Conservation (phyloP, 2,329 filamentous ascomycete species). For the Cladosporium phlei region DNA sequence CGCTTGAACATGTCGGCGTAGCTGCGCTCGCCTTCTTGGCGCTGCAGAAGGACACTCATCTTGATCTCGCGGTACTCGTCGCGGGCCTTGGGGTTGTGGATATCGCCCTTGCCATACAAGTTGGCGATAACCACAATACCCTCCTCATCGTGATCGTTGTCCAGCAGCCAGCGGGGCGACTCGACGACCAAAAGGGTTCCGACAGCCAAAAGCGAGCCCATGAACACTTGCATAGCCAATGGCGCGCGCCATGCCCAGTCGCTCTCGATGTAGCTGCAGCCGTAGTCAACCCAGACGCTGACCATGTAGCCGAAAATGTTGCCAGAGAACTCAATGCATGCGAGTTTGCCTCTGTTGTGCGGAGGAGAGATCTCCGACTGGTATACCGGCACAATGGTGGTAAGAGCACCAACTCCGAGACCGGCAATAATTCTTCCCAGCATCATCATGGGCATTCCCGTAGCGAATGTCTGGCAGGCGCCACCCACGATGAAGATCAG, state of each 20-base stretch:
- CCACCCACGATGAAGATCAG: conserved; percentile 82
- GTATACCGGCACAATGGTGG: conserved; percentile 51
- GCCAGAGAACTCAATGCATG: conserved; percentile 95
- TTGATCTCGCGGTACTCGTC: conserved; percentile 99
- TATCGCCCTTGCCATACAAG: conserved; percentile 90
- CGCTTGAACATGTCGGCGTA: conserved; percentile 93
- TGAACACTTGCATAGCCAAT: conserved; percentile 85
- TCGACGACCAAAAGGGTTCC: conserved; percentile 94
- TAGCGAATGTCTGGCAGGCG: conserved; percentile 75
- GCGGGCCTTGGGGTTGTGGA: conserved; percentile 84
- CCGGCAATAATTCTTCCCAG: conserved; percentile 48
- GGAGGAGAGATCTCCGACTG: conserved; percentile 69
- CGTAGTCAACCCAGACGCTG: conserved; percentile 98
- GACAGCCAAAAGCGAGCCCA: conserved; percentile 78
- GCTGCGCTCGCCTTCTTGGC: conserved; percentile 88
- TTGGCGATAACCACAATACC: conserved; percentile 98
- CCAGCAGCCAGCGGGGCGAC: conserved; percentile 93
- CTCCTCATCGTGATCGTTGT: conserved; percentile 97
- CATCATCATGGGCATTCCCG: conserved; percentile 81
- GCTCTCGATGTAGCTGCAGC: conserved; percentile 82
- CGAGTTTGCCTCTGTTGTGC: conserved; percentile 90
- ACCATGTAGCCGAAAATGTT: conserved; percentile 95
- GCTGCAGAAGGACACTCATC: conserved; percentile 89
- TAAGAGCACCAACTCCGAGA: conserved; percentile 47
- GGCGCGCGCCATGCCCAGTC: conserved; percentile 88